A percentile compares a stretch with the other conserved stretches of the same genome.
These are phyloP conservation scores for Tylopilus vinaceipallidus DNA, from an alignment of 768 basidiomycete genomes.

Conservation along the genomic window DNA sequence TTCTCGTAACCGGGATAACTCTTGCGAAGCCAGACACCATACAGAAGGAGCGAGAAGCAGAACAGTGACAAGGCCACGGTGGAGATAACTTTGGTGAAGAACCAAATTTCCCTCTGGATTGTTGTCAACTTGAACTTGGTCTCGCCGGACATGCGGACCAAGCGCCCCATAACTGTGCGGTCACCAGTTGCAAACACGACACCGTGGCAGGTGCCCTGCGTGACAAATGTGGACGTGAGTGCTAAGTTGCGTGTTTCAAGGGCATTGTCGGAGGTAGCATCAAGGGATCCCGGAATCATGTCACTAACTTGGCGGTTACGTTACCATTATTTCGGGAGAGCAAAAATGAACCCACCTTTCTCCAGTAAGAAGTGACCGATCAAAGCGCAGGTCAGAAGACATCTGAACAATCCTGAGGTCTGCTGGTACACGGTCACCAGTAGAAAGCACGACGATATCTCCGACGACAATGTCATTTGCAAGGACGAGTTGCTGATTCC, in stretches of 20 bases:
- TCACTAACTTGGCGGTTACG: conserved; percentile 27
- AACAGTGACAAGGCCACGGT: conserved; percentile 39
- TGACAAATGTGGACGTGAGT: conserved; percentile 43
- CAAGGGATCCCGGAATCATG: conserved; percentile 43
- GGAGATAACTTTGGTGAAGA: conserved; percentile 53
- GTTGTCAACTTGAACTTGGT: conserved; percentile 46
- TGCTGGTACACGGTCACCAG: conserved; percentile 58
- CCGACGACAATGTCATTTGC: conserved; percentile 59
- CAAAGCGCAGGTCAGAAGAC: conserved; percentile 51
- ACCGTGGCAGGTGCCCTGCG: conserved; percentile 41
- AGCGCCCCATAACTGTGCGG: conserved; percentile 49
- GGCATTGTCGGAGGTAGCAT: conserved; percentile 50
- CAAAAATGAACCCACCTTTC: conserved; percentile 33
- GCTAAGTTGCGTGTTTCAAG: conserved; percentile 48
- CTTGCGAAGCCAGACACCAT: conserved; percentile 42
- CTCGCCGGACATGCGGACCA: conserved; percentile 51
- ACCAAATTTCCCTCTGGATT: conserved; percentile 47
- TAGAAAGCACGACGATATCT: conserved; percentile 50
- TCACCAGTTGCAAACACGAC: conserved; percentile 44
- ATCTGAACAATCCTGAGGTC: conserved; percentile 55
- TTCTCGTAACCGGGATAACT: conserved; percentile 34
- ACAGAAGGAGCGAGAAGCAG: conserved; percentile 40
- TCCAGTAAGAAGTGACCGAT: conserved; percentile 53
- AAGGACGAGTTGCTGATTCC: conserved; percentile 43
- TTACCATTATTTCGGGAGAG: not conserved